phyloP scores from a whole-genome alignment of 1,139 yeast species.

The Suhomyces wounanorum region DNA sequence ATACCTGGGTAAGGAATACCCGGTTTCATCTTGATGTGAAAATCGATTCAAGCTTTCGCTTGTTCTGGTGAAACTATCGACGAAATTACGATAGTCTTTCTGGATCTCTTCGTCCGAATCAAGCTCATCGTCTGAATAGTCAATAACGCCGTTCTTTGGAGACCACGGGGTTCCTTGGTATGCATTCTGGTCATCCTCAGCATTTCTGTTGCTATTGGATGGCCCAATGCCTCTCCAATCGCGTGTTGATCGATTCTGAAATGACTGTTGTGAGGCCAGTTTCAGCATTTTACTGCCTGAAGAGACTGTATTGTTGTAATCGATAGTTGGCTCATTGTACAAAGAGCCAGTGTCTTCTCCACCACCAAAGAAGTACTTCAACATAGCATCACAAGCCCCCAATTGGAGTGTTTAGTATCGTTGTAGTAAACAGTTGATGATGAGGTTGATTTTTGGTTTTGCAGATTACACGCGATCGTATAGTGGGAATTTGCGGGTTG shows the following conservation, averaged over 20 bases:
- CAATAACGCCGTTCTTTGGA: conserved; percentile 9
- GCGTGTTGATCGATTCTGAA: neutral
- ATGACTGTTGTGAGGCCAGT: neutral
- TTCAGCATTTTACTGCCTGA: conserved; percentile 5
- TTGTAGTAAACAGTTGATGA: neutral
- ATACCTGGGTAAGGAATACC: conserved; percentile 18
- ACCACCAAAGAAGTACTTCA: conserved; percentile 17
- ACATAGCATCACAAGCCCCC: conserved; percentile 8
- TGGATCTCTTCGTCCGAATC: conserved; percentile 16
- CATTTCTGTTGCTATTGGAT: neutral
- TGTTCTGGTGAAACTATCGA: conserved; percentile 15
- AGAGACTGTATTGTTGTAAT: conserved; percentile 34
- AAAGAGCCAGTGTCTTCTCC: conserved; percentile 24
- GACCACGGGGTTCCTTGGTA: neutral
- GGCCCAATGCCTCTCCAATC: neutral
- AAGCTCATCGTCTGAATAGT: conserved; percentile 32
- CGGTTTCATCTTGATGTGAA: conserved; percentile 1
- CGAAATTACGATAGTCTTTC: conserved; percentile 13
- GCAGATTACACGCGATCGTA: neutral
- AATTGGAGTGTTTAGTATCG: neutral
- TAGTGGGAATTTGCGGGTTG: neutral
- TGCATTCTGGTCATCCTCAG: neutral
- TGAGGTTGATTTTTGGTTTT: neutral
- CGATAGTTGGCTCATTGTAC: conserved; percentile 41
- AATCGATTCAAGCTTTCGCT: conserved; percentile 7